A percentile compares a stretch with the other conserved stretches of the same genome.
Conservation (phyloP, 495 filamentous ascomycete species). For the Neurospora discreta region DNA sequence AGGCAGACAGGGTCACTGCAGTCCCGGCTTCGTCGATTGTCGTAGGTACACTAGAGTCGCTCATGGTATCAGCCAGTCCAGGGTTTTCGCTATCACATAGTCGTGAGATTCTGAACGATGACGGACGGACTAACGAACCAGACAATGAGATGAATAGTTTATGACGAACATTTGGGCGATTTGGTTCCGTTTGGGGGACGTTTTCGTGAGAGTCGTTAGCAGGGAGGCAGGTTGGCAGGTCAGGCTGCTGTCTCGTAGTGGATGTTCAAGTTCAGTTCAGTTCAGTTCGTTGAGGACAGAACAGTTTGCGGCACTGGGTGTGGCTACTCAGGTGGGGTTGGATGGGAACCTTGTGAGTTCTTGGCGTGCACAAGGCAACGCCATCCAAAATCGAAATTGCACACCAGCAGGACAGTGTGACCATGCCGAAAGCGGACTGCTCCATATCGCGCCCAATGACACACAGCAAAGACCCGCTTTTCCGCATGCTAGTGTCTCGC, state of each 20-base stretch:
- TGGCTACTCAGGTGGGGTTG: slow-evolving; percentile 4
- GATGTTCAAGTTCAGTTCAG: neutral
- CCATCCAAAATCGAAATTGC: slow-evolving; percentile 27
- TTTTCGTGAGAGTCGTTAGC: neutral
- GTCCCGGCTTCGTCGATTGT: neutral
- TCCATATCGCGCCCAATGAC: slow-evolving; percentile 14
- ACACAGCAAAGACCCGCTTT: slow-evolving; percentile 5
- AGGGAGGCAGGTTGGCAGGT: neutral
- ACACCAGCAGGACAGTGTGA: slow-evolving; percentile 13
- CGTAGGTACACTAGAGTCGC: neutral
- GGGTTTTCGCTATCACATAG: neutral
- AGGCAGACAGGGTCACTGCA: neutral
- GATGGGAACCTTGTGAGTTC: neutral
- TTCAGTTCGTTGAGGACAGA: neutral
- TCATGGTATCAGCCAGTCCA: neutral
- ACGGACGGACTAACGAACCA: neutral
- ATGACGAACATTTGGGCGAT: neutral
- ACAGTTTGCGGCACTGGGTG: slow-evolving; percentile 24
- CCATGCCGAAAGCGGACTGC: slow-evolving; percentile 10
- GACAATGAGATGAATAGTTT: neutral
- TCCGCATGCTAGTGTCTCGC: slow-evolving; percentile 17
- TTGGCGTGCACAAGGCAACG: slow-evolving; percentile 11
- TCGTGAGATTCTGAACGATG: neutral
- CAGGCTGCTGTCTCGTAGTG: neutral
- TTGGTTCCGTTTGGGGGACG: neutral